phyloP scores from a whole-genome alignment of 2,329 filamentous ascomycete genomes.

The Colletotrichum plurivorum region DNA sequence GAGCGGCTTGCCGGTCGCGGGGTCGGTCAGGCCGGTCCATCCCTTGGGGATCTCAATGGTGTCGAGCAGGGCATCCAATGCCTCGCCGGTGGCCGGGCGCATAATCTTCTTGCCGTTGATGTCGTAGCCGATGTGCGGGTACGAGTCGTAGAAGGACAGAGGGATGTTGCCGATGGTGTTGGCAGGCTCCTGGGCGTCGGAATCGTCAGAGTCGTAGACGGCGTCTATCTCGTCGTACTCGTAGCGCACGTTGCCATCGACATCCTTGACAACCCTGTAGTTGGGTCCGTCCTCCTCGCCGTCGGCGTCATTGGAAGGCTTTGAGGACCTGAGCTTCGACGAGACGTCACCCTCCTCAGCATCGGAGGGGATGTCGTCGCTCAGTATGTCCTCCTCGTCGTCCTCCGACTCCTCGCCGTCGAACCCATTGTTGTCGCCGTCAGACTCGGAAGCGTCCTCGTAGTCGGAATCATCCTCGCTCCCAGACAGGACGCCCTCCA shows the following conservation, averaged over 20 bases:
- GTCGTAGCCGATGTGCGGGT: constrained; percentile 98
- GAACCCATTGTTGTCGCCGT: constrained; percentile 49
- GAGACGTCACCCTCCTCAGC: constrained; percentile 52
- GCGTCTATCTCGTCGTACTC: constrained; percentile 95
- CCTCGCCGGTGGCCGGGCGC: constrained; percentile 93
- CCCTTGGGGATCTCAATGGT: constrained; percentile 98
- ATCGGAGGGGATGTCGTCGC: constrained; percentile 59
- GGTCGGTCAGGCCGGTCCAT: constrained; percentile 96
- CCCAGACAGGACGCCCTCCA: constrained; percentile 70
- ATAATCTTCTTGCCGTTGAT: constrained; percentile 99
- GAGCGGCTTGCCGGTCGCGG: constrained; percentile 91
- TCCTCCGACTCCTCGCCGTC: constrained; percentile 59
- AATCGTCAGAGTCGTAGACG: constrained; percentile 96
- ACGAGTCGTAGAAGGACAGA: constrained; percentile 94
- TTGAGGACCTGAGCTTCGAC: constrained; percentile 48
- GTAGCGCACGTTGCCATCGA: constrained; percentile 91
- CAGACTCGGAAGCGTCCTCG: constrained; percentile 57
- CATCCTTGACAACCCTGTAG: constrained; percentile 78
- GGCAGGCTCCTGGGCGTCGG: constrained; percentile 80
- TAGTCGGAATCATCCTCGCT: constrained; percentile 72
- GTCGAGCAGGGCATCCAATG: constrained; percentile 92
- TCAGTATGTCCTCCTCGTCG: constrained; percentile 54
- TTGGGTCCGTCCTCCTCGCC: constrained; percentile 59
- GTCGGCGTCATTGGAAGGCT: constrained; percentile 45
- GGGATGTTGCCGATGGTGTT: constrained; percentile 98